phyloP scores from a whole-genome alignment of 2,329 filamentous ascomycete genomes.

The Chrysosphaeria jannelii region DNA sequence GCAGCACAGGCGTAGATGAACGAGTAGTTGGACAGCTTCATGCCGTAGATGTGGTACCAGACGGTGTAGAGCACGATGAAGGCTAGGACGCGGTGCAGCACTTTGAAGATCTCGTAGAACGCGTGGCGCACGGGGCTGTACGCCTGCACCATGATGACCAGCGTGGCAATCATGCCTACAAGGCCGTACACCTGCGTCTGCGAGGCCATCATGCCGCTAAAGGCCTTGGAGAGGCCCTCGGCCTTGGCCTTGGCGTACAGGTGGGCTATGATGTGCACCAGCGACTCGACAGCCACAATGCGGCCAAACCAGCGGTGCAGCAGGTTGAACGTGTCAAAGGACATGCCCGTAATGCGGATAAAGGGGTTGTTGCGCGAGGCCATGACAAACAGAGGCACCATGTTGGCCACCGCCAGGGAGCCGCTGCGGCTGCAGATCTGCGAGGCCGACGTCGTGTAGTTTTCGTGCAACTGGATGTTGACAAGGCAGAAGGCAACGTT shows the following conservation, averaged over 20 bases:
- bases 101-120: constrained; percentile 52
- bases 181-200: constrained; percentile 29
- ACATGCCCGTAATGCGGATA: constrained; percentile 39
- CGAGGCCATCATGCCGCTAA: constrained; percentile 9
- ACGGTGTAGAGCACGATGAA: constrained; percentile 27
- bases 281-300: constrained; percentile 37
- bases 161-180: constrained; percentile 27
- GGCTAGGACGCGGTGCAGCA: constrained; percentile 36
- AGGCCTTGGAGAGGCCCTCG: constrained; percentile 18
- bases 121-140: constrained; percentile 43
- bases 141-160: constrained; percentile 35
- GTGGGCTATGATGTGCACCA: constrained; percentile 34
- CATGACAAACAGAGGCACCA: constrained; percentile 46
- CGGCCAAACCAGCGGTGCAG: constrained; percentile 57
- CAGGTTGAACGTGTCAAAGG: constrained; percentile 60
- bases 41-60: constrained; percentile 33
- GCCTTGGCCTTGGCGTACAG: constrained; percentile 13
- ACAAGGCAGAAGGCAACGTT: constrained; percentile 53
- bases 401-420: constrained; percentile 41
- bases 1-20: constrained; percentile 29
- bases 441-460: constrained; percentile 13
- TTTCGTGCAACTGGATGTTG: constrained; percentile 25
- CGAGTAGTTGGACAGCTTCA: constrained; percentile 21
- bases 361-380: constrained; percentile 53
- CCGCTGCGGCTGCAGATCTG: constrained; percentile 38